These are phyloP conservation scores for Diaporthe sp. DNA, from an alignment of 2,329 filamentous ascomycete genomes.

Conservation along the genomic window DNA sequence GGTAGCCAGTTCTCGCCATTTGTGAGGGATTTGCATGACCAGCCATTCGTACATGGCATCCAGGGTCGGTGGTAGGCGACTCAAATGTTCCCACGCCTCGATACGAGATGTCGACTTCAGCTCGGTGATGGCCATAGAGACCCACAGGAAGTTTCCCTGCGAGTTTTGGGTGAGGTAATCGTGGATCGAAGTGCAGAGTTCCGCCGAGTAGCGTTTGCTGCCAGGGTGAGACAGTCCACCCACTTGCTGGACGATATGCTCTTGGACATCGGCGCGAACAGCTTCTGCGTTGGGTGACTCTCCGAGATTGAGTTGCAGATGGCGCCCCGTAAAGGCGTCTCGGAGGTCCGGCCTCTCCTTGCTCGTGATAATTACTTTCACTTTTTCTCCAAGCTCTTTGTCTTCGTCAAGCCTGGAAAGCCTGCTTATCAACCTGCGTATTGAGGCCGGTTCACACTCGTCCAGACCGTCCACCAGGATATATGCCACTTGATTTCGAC, in stretches of 20 bases:
- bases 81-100: constrained; percentile 11
- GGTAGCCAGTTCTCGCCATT: background rate
- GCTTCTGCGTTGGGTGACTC: background rate
- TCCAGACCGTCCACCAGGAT: constrained; percentile 8
- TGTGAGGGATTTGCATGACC: background rate
- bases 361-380: background rate
- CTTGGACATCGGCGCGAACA: background rate
- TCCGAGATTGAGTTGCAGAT: background rate
- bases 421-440: background rate
- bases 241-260: background rate
- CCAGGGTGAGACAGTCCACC: background rate
- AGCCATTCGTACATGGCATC: background rate
- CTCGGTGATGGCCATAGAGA: background rate
- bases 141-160: background rate
- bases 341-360: background rate
- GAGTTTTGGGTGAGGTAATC: background rate
- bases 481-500: background rate
- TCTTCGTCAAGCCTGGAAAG: background rate
- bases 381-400: background rate
- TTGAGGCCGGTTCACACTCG: background rate
- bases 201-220: background rate
- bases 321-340: background rate
- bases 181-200: background rate
- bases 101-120: background rate
- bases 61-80: background rate